Evolutionary conservation across 176 grass and related monocot species (phyloP).

Genomic region (Eleusine coracana): DNA sequence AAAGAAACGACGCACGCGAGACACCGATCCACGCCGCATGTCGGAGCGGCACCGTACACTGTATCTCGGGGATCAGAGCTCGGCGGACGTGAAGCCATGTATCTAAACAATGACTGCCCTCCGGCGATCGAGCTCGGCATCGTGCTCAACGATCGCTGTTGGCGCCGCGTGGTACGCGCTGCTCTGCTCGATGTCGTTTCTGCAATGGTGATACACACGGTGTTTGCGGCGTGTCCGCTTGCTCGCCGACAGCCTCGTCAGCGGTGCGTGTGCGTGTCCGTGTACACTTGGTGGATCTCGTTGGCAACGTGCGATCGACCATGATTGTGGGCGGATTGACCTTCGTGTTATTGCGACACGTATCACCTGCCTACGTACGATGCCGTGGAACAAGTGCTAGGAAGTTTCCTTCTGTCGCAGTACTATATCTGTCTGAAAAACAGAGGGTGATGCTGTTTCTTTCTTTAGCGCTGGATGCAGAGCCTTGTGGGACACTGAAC

Average conservation of each 20-base stretch:
- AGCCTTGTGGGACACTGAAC: neutral
- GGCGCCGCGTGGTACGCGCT: neutral
- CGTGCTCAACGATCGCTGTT: neutral
- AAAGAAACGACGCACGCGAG: neutral
- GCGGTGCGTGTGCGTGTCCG: neutral
- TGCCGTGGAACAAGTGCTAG: neutral
- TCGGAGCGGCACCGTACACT: neutral
- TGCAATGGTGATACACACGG: neutral
- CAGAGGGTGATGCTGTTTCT: no score
- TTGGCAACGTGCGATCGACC: conserved; percentile 12
- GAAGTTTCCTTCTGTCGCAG: conserved; percentile 24
- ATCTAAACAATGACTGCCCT: neutral
- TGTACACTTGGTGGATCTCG: neutral
- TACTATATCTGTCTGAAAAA: no score
- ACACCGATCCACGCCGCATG: neutral
- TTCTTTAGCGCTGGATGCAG: neutral
- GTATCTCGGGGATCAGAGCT: neutral
- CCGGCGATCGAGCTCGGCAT: neutral
- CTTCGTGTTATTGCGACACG: conserved; percentile 10
- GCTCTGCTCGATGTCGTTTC: neutral
- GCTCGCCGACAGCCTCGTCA: conserved; percentile 38
- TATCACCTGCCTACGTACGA: neutral
- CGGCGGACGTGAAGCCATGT: neutral
- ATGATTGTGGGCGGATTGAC: conserved; percentile 18
- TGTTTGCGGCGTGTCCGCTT: neutral